Percentiles rank a stretch among this genome's conserved stretches.
These are phyloP conservation scores for Rhodamnia argentea DNA, from an alignment of 345 rosid species.

Conservation along the genomic window DNA sequence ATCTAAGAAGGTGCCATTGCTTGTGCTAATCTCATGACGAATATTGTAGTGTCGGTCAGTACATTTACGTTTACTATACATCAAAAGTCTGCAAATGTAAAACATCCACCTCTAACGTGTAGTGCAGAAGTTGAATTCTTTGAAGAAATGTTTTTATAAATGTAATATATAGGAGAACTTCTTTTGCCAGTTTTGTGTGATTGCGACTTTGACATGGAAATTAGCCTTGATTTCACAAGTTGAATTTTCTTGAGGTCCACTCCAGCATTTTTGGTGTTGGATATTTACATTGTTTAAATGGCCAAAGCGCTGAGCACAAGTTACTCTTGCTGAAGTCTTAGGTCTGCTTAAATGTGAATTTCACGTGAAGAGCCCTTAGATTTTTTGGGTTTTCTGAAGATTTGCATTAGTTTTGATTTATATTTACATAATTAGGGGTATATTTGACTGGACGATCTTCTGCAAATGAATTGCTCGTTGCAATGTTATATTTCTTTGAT, in stretches of 20 bases:
- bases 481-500: neutral
- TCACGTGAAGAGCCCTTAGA: neutral
- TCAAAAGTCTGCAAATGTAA: neutral
- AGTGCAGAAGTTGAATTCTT: neutral
- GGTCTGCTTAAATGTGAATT: neutral
- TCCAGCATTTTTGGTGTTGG: neutral
- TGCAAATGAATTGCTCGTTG: neutral
- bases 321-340: neutral
- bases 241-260: neutral
- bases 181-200: neutral
- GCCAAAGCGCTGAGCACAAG: neutral
- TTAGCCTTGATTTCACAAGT: neutral
- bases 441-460: neutral
- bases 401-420: neutral
- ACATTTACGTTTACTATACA: neutral
- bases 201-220: neutral
- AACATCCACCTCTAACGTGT: neutral
- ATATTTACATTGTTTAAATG: neutral
- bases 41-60: neutral
- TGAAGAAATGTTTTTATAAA: neutral
- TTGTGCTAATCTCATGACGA: neutral
- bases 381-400: neutral
- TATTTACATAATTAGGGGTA: neutral
- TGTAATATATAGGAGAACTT: neutral
- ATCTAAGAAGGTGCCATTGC: neutral